Evolutionary conservation across 306 rosid genomes (phyloP).

Genomic region (Comarum palustre): DNA sequence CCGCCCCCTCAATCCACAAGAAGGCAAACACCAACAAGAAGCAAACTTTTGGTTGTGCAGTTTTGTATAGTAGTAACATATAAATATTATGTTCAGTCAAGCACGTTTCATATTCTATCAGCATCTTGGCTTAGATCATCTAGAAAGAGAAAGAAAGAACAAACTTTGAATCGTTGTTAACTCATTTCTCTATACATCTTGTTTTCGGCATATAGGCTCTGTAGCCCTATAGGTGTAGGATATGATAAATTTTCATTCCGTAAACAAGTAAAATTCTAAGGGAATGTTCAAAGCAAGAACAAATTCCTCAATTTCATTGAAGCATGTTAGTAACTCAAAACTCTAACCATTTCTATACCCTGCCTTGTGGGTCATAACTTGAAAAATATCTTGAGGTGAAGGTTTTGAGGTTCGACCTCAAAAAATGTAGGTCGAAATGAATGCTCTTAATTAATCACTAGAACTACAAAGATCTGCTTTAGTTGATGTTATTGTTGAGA

Average conservation of each 20-base stretch:
- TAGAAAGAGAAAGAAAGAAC: slow-evolving; percentile 20
- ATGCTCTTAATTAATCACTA: neutral
- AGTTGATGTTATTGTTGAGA: neutral
- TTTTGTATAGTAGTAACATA: neutral
- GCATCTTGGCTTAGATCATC: neutral
- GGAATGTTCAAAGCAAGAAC: neutral
- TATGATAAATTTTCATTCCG: neutral
- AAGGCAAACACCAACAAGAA: slow-evolving; percentile 2
- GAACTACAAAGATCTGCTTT: neutral
- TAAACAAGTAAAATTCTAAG: neutral
- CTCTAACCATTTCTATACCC: neutral
- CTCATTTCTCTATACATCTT: neutral
- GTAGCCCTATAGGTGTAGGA: neutral
- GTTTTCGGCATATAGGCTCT: slow-evolving; percentile 18
- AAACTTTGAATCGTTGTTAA: neutral
- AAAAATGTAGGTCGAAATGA: neutral
- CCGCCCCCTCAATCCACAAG: slow-evolving; percentile 34
- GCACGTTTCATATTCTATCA: slow-evolving; percentile 44
- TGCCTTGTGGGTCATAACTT: no score
- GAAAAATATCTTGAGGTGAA: neutral
- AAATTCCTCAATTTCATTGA: neutral
- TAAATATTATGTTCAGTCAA: slow-evolving; percentile 38
- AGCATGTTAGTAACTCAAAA: neutral
- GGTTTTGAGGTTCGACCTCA: neutral
- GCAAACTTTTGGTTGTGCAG: neutral